Percentiles rank a stretch among this genome's conserved stretches.
Conservation (phyloP, 2,329 filamentous ascomycete genomes). For the Plenodomus tracheiphilus region DNA sequence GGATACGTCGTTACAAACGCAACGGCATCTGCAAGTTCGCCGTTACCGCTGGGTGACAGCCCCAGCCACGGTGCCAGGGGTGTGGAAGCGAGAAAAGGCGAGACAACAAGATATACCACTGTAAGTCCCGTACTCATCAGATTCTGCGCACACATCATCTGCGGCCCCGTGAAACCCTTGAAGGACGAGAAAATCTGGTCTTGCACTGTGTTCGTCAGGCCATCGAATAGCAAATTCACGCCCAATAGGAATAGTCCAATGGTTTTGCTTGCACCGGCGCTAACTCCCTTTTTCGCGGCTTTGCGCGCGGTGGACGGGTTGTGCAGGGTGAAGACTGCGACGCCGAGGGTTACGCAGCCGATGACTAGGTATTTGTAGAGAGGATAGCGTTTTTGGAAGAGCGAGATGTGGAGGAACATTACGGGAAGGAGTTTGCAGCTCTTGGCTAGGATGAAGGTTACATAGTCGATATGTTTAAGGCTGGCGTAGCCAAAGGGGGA, state of each 20-base stretch:
- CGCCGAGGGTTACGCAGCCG: slow-evolving; percentile 84
- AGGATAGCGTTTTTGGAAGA: slow-evolving; percentile 88
- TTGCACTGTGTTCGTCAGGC: slow-evolving; percentile 93
- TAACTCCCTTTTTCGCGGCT: slow-evolving; percentile 53
- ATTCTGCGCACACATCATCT: slow-evolving; percentile 99
- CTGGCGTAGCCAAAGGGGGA: slow-evolving; percentile 95
- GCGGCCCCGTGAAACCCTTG: slow-evolving; percentile 81
- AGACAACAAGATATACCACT: slow-evolving; percentile 71
- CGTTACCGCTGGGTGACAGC: slow-evolving; percentile 51
- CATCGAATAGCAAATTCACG: slow-evolving; percentile 93
- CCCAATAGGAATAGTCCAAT: slow-evolving; percentile 84
- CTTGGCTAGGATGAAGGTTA: slow-evolving; percentile 96
- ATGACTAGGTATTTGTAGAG: slow-evolving; percentile 97
- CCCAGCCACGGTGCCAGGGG: slow-evolving; percentile 48
- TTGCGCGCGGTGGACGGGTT: slow-evolving; percentile 54
- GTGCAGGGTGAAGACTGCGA: slow-evolving; percentile 93
- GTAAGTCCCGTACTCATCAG: slow-evolving; percentile 82
- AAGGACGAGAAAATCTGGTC: slow-evolving; percentile 85
- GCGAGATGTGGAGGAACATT: slow-evolving; percentile 91
- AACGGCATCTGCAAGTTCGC: slow-evolving; percentile 80
- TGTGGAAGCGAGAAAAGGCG: slow-evolving; percentile 75
- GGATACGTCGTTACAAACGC: slow-evolving; percentile 81
- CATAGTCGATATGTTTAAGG: slow-evolving; percentile 93
- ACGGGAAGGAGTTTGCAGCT: slow-evolving; percentile 98
- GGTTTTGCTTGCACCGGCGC: slow-evolving; percentile 63